Conservation (phyloP, 352 stramenopile genomes). For the Phytopythium montanum region DNA sequence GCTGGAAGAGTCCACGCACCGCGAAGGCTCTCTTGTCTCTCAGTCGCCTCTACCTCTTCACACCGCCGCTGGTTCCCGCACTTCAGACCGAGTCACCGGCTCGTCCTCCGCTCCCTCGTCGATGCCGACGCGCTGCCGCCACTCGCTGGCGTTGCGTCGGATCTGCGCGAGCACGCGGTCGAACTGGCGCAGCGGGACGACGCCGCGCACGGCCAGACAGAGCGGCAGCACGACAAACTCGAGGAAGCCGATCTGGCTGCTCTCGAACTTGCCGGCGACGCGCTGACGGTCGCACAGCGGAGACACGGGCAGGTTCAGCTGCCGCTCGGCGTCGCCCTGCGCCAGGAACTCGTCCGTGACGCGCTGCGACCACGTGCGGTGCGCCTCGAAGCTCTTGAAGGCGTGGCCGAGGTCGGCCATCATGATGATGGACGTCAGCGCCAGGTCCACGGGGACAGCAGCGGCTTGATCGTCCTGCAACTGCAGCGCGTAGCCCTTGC, state of each 20-base stretch:
- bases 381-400: constrained; percentile 54
- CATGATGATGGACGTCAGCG: constrained; percentile 72
- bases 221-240: constrained; percentile 73
- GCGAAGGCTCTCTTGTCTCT: too few species aligned
- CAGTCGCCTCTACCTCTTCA: not conserved
- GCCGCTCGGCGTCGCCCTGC: constrained; percentile 57
- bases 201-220: constrained; percentile 43
- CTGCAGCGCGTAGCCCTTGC: constrained; percentile 53
- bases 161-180: constrained; percentile 45
- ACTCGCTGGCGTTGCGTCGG: constrained; percentile 41
- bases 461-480: constrained; percentile 16
- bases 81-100: not conserved
- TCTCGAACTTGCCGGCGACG: constrained; percentile 46
- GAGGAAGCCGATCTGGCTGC: constrained; percentile 69
- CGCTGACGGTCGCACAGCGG: constrained; percentile 55
- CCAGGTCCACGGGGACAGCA: constrained; percentile 41
- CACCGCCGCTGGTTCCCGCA: not conserved
- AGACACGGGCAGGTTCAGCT: constrained; percentile 53
- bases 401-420: constrained; percentile 71
- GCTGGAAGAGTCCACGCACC: too few species aligned
- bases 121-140: constrained; percentile 12
- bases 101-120: not conserved
- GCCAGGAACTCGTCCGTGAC: constrained; percentile 67
- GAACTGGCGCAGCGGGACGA: constrained; percentile 42
- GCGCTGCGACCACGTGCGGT: constrained; percentile 57